These are phyloP conservation scores for Barnettozyma pratensis DNA, from an alignment of 805 yeast genomes.

Conservation along the genomic window DNA sequence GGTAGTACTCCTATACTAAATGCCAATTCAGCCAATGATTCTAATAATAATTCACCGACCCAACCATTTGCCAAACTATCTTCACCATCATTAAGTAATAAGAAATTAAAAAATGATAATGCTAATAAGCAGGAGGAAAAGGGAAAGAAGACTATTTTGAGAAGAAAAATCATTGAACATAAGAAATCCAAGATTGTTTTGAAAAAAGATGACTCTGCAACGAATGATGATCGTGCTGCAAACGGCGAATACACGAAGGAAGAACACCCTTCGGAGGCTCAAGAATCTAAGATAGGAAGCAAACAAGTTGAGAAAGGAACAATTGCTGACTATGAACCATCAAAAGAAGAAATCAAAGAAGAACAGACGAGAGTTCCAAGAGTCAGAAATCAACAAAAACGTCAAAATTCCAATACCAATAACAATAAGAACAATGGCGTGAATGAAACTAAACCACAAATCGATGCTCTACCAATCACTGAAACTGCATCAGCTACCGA, in stretches of 20 bases:
- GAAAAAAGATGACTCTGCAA: neutral
- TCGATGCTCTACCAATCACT: too few species aligned
- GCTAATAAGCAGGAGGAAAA: neutral
- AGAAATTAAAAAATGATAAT: neutral
- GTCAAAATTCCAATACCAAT: too few species aligned
- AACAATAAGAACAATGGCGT: too few species aligned
- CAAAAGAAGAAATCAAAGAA: too few species aligned
- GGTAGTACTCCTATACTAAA: neutral
- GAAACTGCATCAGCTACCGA: too few species aligned
- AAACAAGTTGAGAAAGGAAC: too few species aligned
- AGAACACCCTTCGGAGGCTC: neutral
- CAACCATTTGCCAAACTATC: slow-evolving; percentile 2
- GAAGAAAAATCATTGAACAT: slow-evolving; percentile 6
- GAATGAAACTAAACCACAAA: too few species aligned
- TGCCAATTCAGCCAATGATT: neutral
- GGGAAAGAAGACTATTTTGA: slow-evolving; percentile 8
- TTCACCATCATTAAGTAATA: neutral
- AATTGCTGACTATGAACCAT: too few species aligned
- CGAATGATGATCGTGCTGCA: neutral
- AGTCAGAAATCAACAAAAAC: too few species aligned
- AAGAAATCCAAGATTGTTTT: slow-evolving; percentile 2
- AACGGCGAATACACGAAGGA: neutral
- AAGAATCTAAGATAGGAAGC: too few species aligned
- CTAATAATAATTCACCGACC: slow-evolving; percentile 1
- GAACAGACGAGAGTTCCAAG: too few species aligned